A percentile compares a stretch with the other conserved stretches of the same genome.
These are phyloP conservation scores for Aspergillus japonicus DNA, from an alignment of 2,329 filamentous ascomycete genomes.

Conservation along the genomic window DNA sequence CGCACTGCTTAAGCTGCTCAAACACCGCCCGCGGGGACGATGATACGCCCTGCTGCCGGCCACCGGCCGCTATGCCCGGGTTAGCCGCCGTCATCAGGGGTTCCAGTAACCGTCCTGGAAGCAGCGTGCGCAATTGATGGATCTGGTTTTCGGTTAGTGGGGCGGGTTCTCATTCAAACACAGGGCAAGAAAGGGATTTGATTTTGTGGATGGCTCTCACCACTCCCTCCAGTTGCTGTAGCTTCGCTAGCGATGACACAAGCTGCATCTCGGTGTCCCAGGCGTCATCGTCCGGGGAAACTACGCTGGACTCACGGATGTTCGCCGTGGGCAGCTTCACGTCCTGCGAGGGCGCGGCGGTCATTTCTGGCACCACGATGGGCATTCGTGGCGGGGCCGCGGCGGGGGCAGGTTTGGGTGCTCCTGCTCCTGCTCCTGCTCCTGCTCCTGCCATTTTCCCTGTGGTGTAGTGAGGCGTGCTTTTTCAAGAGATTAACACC, in stretches of 20 bases:
- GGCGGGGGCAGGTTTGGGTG: background rate
- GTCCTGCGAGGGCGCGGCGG: background rate
- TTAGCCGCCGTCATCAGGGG: slow-evolving; percentile 41
- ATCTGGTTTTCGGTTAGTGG: slow-evolving; percentile 30
- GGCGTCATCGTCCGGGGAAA: slow-evolving; percentile 6
- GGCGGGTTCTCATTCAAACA: background rate
- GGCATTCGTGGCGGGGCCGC: background rate
- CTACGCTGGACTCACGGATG: background rate
- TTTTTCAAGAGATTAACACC: background rate
- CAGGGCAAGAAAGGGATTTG: background rate
- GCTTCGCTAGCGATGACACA: slow-evolving; percentile 40
- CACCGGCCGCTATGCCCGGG: slow-evolving; percentile 23
- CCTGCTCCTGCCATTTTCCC: background rate
- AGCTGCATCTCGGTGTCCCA: slow-evolving; percentile 40
- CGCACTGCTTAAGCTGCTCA: slow-evolving; percentile 35
- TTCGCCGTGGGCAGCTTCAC: background rate
- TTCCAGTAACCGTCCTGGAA: slow-evolving; percentile 43
- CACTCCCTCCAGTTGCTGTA: slow-evolving; percentile 41
- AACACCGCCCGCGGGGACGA: slow-evolving; percentile 37
- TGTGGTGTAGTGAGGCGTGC: too few species aligned
- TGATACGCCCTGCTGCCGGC: slow-evolving; percentile 21
- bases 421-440: background rate
- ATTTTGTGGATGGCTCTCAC: slow-evolving; percentile 12
- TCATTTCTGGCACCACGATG: background rate
- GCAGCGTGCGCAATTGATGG: slow-evolving; percentile 42